These are phyloP conservation scores for Anaeramoeba flamelloides DNA, from an alignment of 78 protist genomes.

Conservation along the genomic window DNA sequence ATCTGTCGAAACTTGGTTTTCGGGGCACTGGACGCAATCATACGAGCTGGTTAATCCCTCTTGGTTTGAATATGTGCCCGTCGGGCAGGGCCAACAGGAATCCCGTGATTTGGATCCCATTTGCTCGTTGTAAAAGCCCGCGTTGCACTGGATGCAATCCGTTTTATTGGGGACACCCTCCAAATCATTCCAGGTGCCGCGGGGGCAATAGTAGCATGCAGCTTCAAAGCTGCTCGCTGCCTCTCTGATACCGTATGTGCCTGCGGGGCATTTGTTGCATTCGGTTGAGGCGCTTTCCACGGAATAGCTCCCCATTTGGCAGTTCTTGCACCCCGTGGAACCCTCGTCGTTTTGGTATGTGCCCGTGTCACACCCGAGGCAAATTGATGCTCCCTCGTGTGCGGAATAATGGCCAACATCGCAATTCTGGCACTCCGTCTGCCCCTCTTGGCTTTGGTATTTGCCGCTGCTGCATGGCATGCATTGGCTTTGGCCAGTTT, in stretches of 20 bases:
- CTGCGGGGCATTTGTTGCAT: neutral
- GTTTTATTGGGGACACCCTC: neutral
- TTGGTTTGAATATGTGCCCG: no score
- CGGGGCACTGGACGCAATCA: no score
- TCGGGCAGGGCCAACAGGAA: no score
- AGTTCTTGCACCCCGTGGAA: neutral
- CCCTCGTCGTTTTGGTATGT: neutral
- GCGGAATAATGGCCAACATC: neutral
- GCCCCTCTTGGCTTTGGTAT: neutral
- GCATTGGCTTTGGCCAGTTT: neutral
- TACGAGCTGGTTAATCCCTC: no score
- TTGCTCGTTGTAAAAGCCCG: no score
- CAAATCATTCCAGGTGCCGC: neutral
- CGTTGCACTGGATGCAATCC: no score
- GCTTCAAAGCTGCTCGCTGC: no score
- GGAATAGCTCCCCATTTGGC: neutral
- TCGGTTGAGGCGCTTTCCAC: neutral
- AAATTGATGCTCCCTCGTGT: neutral
- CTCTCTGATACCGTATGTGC: neutral
- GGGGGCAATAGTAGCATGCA: neutral
- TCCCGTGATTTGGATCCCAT: no score
- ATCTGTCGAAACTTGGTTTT: no score
- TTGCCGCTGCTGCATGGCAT: neutral
- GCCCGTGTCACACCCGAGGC: neutral
- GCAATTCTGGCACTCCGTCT: neutral